Evolutionary conservation across 1,284 basidiomycete species (phyloP).

Genomic region (Papiliotrema flavescens): DNA sequence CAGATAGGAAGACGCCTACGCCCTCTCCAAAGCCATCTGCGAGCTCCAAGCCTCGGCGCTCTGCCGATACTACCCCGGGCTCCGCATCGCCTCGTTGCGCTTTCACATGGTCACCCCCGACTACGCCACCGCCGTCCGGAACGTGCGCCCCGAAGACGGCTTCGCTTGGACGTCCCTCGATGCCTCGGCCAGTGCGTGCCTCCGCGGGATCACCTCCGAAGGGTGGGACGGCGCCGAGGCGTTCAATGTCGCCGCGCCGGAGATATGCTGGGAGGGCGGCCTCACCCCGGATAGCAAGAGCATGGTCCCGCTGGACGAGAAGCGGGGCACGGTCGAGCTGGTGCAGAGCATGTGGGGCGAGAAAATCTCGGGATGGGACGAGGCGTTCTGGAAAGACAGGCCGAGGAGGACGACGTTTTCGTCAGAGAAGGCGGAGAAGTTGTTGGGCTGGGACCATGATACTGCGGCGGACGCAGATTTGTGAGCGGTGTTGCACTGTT

Average conservation of each 20-base stretch:
- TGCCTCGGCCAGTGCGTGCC: slow-evolving; percentile 35
- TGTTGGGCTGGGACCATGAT: slow-evolving; percentile 48
- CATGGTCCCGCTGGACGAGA: slow-evolving; percentile 10
- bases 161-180: slow-evolving; percentile 40
- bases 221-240: slow-evolving; percentile 44
- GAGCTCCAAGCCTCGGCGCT: slow-evolving; percentile 45
- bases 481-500: neutral
- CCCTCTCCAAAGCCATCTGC: slow-evolving; percentile 18
- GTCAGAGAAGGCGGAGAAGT: slow-evolving; percentile 38
- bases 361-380: slow-evolving; percentile 2
- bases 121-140: slow-evolving; percentile 11
- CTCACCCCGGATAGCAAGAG: slow-evolving; percentile 6
- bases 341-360: slow-evolving; percentile 25
- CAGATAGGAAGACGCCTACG: neutral
- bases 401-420: slow-evolving; percentile 36
- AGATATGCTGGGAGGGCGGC: slow-evolving; percentile 27
- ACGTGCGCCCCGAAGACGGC: slow-evolving; percentile 22
- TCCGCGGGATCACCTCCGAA: slow-evolving; percentile 32
- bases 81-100: slow-evolving; percentile 46
- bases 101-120: slow-evolving; percentile 35
- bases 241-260: slow-evolving; percentile 43
- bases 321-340: slow-evolving; percentile 12
- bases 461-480: neutral
- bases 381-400: slow-evolving; percentile 21
- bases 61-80: slow-evolving; percentile 30